Evolutionary conservation across 305 asterid species (phyloP), one percentile per base, ranked within the genome.

Genomic region (Rubia peregrina): DNA sequence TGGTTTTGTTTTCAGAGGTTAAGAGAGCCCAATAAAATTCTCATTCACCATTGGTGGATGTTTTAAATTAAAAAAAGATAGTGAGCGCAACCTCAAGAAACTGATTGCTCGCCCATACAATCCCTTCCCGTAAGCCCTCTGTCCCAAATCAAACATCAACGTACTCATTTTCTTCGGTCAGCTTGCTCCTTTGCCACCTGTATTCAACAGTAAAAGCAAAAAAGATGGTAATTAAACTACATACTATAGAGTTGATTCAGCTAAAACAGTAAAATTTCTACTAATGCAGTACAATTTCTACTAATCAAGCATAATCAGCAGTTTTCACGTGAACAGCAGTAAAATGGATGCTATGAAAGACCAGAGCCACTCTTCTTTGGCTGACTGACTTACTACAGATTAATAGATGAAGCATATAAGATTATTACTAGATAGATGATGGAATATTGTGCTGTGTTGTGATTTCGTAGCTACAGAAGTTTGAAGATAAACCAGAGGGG

Each of bases 21-120:
- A 26, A 26, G 30, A 26, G 30, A 26, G 30, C 30, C 30, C 30
- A 26, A 26, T 26, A 26, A 26, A 26, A 26, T 26, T 26, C 2
- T 26, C 30, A 26, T 26, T 26, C 30, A 26, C 30, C 30, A 0
- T 26, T 26, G 30, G 30, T 26, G 30, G 30, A 26, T 26, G 2
- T 26, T 26, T 26, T 26, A 0, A 26, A 26, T 26, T 26, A 26
- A 26, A 26, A 0, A 26, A 26, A 26, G 81, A 91, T 93, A 24
- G 98, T 91, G 51, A 91, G 91, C 24, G 97, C 98, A n/a, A 88
- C 98, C 86, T 93, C 98, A 64, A 91, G 92, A 82, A 89, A 93
- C 83, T 93, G 73, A 91, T 88, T 66, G 98, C 89, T 40, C 97
- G 96, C 69, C 92, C 89, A 71, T 93, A 93, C 83, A 82, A 84